phyloP scores from a whole-genome alignment of 2,329 filamentous ascomycete genomes.

The Coleophoma cylindrospora region DNA sequence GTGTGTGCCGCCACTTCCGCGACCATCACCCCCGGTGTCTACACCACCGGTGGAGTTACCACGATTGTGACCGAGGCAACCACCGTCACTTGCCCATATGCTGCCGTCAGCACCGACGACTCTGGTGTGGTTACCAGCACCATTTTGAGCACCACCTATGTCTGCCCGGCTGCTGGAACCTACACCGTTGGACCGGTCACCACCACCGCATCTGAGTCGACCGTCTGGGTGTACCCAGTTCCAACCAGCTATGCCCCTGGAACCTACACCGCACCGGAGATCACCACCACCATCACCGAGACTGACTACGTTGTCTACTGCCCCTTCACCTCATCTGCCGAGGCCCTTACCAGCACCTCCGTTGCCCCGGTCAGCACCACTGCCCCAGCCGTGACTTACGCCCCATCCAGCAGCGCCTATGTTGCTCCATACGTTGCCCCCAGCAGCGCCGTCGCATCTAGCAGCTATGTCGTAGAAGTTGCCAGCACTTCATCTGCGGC shows the following conservation, averaged over 20 bases:
- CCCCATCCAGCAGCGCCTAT: slow-evolving; percentile 18
- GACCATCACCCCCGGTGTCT: slow-evolving; percentile 58
- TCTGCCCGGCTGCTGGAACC: slow-evolving; percentile 68
- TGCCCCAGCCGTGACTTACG: slow-evolving; percentile 24
- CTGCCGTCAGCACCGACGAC: slow-evolving; percentile 53
- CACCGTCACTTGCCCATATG: slow-evolving; percentile 66
- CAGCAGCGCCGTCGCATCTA: slow-evolving; percentile 18
- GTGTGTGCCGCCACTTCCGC: slow-evolving; percentile 50
- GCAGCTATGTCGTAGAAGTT: slow-evolving; percentile 19
- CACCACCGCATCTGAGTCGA: slow-evolving; percentile 50
- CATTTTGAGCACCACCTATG: slow-evolving; percentile 64
- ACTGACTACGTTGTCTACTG: slow-evolving; percentile 66
- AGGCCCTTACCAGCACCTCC: slow-evolving; percentile 23
- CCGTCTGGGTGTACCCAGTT: slow-evolving; percentile 58
- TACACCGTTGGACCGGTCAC: slow-evolving; percentile 71
- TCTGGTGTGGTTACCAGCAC: slow-evolving; percentile 59
- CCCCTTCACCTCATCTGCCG: slow-evolving; percentile 50
- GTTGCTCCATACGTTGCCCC: slow-evolving; percentile 14
- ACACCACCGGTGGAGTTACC: slow-evolving; percentile 69
- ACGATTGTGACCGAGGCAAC: slow-evolving; percentile 63
- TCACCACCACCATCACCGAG: slow-evolving; percentile 63
- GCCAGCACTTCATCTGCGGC: slow-evolving; percentile 10
- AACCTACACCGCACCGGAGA: slow-evolving; percentile 66
- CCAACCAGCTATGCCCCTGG: slow-evolving; percentile 62
- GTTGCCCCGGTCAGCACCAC: slow-evolving; percentile 11